Conservation (phyloP, 768 basidiomycete species). For the Pulveroboletus frians region DNA sequence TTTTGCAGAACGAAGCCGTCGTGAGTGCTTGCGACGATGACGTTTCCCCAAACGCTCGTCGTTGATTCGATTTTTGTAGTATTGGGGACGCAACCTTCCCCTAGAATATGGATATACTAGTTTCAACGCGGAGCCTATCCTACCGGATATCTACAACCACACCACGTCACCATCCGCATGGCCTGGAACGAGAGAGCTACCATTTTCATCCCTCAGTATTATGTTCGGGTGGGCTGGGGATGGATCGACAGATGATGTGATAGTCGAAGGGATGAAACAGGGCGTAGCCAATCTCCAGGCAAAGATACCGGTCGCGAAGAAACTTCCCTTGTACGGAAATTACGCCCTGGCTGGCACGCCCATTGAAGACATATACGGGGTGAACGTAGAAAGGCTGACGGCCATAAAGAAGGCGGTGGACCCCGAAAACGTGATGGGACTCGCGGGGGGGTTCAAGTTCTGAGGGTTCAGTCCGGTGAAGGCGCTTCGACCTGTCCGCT, state of each 20-base stretch:
- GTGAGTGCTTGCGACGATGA: slow-evolving; percentile 7
- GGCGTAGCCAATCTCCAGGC: slow-evolving; percentile 38
- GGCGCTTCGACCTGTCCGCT: slow-evolving; percentile 2
- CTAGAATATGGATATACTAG: slow-evolving; percentile 36
- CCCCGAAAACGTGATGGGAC: slow-evolving; percentile 56
- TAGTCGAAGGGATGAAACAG: slow-evolving; percentile 37
- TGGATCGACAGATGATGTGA: slow-evolving; percentile 34
- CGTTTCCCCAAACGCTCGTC: background rate
- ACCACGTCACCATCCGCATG: slow-evolving; percentile 39
- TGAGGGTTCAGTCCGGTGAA: slow-evolving; percentile 15
- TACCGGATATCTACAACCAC: slow-evolving; percentile 37
- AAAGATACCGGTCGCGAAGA: slow-evolving; percentile 39
- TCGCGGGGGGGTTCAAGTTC: slow-evolving; percentile 63
- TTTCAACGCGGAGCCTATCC: slow-evolving; percentile 51
- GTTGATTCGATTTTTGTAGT: slow-evolving; percentile 24
- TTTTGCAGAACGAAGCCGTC: slow-evolving; percentile 12
- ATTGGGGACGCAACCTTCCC: slow-evolving; percentile 37
- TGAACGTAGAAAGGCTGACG: slow-evolving; percentile 38
- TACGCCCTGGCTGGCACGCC: slow-evolving; percentile 54
- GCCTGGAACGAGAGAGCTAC: slow-evolving; percentile 37
- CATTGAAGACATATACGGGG: slow-evolving; percentile 46
- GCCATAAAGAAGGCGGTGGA: slow-evolving; percentile 44
- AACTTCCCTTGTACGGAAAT: slow-evolving; percentile 52
- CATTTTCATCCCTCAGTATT: slow-evolving; percentile 44
- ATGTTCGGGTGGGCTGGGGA: slow-evolving; percentile 40